Evolutionary conservation across 1,284 basidiomycete genomes (phyloP).

Genomic region (Tremellales sp.): DNA sequence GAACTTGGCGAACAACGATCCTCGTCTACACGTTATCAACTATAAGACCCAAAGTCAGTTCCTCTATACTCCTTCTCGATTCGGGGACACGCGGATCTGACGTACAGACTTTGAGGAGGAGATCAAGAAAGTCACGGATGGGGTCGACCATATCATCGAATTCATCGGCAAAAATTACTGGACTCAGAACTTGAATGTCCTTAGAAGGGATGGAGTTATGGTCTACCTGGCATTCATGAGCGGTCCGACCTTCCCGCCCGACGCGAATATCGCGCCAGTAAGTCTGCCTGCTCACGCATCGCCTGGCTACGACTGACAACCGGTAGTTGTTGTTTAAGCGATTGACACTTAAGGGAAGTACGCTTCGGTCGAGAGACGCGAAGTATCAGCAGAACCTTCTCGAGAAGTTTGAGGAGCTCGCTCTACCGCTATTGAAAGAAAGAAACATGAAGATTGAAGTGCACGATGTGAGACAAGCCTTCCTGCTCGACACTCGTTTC

Average conservation of each 20-base stretch:
- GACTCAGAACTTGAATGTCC: conserved; percentile 69
- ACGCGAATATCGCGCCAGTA: conserved; percentile 62
- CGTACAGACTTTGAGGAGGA: conserved; percentile 51
- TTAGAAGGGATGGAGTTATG: conserved; percentile 76
- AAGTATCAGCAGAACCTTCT: conserved; percentile 79
- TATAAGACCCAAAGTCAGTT: conserved; percentile 69
- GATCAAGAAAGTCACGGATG: conserved; percentile 45
- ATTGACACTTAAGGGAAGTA: conserved; percentile 82
- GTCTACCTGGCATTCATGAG: conserved; percentile 45
- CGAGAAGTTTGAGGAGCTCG: conserved; percentile 57
- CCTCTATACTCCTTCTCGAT: not conserved
- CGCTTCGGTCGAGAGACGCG: conserved; percentile 70
- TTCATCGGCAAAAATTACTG: conserved; percentile 66
- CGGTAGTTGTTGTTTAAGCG: conserved; percentile 64
- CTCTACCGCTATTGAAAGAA: conserved; percentile 60
- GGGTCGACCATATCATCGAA: conserved; percentile 74
- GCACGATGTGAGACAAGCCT: conserved; percentile 56
- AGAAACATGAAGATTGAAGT: conserved; percentile 69
- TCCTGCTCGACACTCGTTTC: not conserved
- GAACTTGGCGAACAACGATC: conserved; percentile 52
- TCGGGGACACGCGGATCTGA: not conserved
- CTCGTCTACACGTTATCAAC: conserved; percentile 70
- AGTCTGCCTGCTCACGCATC: too few species aligned
- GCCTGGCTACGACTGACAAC: too few species aligned
- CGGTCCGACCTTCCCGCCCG: conserved; percentile 64